Evolutionary conservation across 176 grass and related monocot species (phyloP), one percentile per base, ranked within the genome.

Genomic region (Areca catechu): DNA sequence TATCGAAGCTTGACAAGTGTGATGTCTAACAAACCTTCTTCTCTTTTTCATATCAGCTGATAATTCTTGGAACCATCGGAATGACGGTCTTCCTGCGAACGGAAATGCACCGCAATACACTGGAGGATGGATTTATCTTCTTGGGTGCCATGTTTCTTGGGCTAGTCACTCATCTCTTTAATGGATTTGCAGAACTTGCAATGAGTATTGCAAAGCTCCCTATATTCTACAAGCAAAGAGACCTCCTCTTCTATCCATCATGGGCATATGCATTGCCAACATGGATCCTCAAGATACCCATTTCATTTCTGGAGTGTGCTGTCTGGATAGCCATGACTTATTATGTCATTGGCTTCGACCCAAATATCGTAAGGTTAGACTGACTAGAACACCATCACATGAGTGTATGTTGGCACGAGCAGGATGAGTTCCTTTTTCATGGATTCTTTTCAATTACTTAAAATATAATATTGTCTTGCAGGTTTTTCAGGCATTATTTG

Each of bases 71-170:
- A 80, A 60, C 25, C 30, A 96, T 96, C 51, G 77, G 80, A 37
- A 96, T 96, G 91, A 96, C 91, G 0, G 86, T 96, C 48, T 96
- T 96, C 75, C 68, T 96, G 20, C 77, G 91, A 20, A 96, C 83
- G 1, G 58, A 78, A 51, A 96, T 96, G 91, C 86, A 58, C 67
- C 71, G 74, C 22, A 25, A 15, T 24, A 28, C 5, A 19, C 20
- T 75, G 0, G 86, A 96, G 54, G 86, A 96, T 69, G 91, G 91
- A 37, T 77, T 82, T 2, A 87, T 96, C 63, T 96, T 65, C 58
- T 55, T 96, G 27, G 91, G 91, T 12, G 91, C 91, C 4, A 83
- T 96, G 80, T 96, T 96, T 75, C 74, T 96, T 76, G 91, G 91
- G 20, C 67, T 96, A 58, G 86, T 96, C 54, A 96, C 91, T n/a